Conservation (phyloP, 352 stramenopile genomes). For the Plasmopara halstedii region DNA sequence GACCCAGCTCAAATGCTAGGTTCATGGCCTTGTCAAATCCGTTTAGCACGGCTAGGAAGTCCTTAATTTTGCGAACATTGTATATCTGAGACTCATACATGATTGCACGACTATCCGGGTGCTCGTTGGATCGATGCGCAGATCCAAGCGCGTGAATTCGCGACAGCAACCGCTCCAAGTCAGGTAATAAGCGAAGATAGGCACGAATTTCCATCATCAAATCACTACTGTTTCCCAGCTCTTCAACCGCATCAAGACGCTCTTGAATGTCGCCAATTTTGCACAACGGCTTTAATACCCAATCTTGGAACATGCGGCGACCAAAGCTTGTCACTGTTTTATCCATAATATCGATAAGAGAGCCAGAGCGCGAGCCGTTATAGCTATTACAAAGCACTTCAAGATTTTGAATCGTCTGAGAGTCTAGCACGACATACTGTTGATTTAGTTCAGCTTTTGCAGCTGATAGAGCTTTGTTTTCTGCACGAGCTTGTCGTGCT, state of each 20-base stretch:
- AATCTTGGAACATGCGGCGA: slow-evolving; percentile 92
- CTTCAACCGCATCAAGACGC: slow-evolving; percentile 93
- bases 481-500: slow-evolving; percentile 17
- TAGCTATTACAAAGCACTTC: slow-evolving; percentile 91
- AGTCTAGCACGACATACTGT: slow-evolving; percentile 93
- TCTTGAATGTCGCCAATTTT: slow-evolving; percentile 91
- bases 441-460: slow-evolving; percentile 55
- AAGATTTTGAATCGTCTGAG: slow-evolving; percentile 95
- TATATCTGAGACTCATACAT: slow-evolving; percentile 97
- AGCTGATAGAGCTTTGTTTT: slow-evolving; percentile 14
- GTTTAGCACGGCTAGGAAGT: slow-evolving; percentile 87
- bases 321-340: slow-evolving; percentile 93
- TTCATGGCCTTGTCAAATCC: slow-evolving; percentile 82
- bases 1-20: slow-evolving; percentile 78
- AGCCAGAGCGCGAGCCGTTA: slow-evolving; percentile 85
- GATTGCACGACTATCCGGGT: slow-evolving; percentile 95
- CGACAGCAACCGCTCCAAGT: slow-evolving; percentile 95
- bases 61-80: slow-evolving; percentile 96
- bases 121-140: slow-evolving; percentile 66
- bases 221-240: slow-evolving; percentile 77
- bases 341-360: slow-evolving; percentile 88
- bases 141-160: slow-evolving; percentile 95
- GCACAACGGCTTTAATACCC: slow-evolving; percentile 96
- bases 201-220: slow-evolving; percentile 75
- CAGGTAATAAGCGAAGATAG: slow-evolving; percentile 87